Conservation (phyloP, 148 eudicot genomes). For the Diospyros lotus region DNA sequence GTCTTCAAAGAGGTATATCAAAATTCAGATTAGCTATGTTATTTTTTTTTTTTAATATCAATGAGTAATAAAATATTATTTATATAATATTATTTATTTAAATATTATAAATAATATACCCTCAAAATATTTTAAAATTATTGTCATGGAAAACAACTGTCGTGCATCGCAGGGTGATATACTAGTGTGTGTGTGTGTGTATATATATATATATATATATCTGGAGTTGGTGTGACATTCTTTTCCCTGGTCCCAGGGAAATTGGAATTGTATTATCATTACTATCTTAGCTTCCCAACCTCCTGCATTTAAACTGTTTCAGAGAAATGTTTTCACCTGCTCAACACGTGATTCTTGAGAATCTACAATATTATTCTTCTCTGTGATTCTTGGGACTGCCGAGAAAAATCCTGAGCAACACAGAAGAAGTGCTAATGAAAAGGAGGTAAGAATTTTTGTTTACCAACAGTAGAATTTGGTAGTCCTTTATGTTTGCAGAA, state of each 20-base stretch:
- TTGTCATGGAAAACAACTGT: no score
- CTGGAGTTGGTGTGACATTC: not conserved
- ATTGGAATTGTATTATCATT: constrained; percentile 1
- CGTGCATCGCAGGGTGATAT: no score
- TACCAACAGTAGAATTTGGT: not conserved
- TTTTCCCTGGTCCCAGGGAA: not conserved
- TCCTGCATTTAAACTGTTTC: not conserved
- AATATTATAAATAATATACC: no score
- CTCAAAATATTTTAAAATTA: no score
- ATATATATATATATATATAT: not conserved
- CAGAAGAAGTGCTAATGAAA: constrained; percentile 89
- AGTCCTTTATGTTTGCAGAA: not conserved
- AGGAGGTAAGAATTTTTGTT: constrained; percentile 55
- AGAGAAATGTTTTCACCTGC: not conserved
- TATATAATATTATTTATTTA: no score
- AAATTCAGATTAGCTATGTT: no score
- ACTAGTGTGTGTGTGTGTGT: no score
- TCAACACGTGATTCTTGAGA: not conserved
- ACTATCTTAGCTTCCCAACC: not conserved
- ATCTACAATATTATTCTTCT: not conserved
- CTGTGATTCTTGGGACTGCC: constrained; percentile 26
- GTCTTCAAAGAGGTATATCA: no score
- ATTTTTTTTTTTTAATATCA: no score
- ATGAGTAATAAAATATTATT: no score
- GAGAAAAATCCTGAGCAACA: constrained; percentile 73